A percentile compares a stretch with the other conserved stretches of the same genome.
Conservation (phyloP, 495 filamentous ascomycete genomes). For the Penicillium paxilli region DNA sequence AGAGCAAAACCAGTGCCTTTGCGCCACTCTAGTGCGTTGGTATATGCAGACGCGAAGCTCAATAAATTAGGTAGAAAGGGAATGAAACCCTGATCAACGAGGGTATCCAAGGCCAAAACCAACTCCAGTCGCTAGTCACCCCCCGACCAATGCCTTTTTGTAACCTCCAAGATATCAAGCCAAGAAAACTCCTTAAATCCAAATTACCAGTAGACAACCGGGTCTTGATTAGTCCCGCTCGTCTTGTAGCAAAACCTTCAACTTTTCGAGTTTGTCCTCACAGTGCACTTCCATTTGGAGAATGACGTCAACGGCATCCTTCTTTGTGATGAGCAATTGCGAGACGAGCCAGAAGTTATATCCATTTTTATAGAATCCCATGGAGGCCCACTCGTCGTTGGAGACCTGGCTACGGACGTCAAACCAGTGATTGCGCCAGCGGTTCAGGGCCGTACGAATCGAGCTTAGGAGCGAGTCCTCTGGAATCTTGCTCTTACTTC, state of each 20-base stretch:
- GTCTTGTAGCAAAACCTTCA: conserved; percentile 44
- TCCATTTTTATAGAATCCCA: conserved; percentile 48
- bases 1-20: no score
- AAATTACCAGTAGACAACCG: background rate
- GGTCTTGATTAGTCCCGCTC: conserved; percentile 30
- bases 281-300: conserved; percentile 52
- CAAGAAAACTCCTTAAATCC: background rate
- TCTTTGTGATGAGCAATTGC: conserved; percentile 47
- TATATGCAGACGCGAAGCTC: no score
- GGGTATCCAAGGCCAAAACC: background rate
- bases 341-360: conserved; percentile 51
- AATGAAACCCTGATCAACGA: no score
- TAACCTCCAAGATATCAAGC: background rate
- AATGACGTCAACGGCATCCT: conserved; percentile 46
- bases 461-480: conserved; percentile 34
- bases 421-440: conserved; percentile 43
- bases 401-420: conserved; percentile 32
- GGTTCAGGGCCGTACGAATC: conserved; percentile 35
- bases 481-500: conserved; percentile 20
- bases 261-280: conserved; percentile 46
- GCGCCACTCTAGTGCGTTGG: no score
- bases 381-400: conserved; percentile 39
- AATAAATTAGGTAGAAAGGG: no score
- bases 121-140: background rate
- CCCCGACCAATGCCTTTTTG: background rate